Evolutionary conservation across 345 rosid genomes (phyloP).

Genomic region (Citrus sp.): DNA sequence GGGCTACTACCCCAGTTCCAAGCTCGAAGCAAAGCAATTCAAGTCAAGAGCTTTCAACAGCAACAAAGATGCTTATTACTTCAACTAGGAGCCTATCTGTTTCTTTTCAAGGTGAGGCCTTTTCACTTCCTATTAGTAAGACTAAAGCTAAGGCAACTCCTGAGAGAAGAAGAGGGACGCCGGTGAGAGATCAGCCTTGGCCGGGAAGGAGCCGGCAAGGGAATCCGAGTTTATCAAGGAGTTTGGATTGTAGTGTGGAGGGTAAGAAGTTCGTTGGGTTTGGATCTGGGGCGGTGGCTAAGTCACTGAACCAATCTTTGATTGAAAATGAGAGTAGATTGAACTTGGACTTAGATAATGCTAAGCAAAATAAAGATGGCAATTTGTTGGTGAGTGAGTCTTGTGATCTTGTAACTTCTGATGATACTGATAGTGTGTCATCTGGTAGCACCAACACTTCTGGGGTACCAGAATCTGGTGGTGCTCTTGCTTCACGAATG

Average conservation of each 20-base stretch:
- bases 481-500: slow-evolving; percentile 52
- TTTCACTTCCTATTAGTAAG: slow-evolving; percentile 84
- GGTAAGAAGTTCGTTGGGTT: slow-evolving; percentile 28
- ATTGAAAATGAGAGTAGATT: slow-evolving; percentile 48
- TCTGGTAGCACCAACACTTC: slow-evolving; percentile 28
- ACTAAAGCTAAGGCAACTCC: slow-evolving; percentile 68
- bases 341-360: slow-evolving; percentile 52
- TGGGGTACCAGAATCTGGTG: slow-evolving; percentile 66
- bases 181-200: slow-evolving; percentile 76
- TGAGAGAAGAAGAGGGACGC: slow-evolving; percentile 54
- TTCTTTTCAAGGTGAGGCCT: slow-evolving; percentile 88
- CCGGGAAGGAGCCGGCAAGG: slow-evolving; percentile 64
- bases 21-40: slow-evolving; percentile 28
- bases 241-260: slow-evolving; percentile 51
- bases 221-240: slow-evolving; percentile 47
- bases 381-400: slow-evolving; percentile 44
- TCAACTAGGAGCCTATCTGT: slow-evolving; percentile 87
- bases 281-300: slow-evolving; percentile 69
- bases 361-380: slow-evolving; percentile 37
- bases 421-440: slow-evolving; percentile 16
- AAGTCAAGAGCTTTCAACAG: slow-evolving; percentile 47
- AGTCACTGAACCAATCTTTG: slow-evolving; percentile 57
- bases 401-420: slow-evolving; percentile 39
- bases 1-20: slow-evolving; percentile 34
- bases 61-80: slow-evolving; percentile 73